Conservation (phyloP, 2,329 filamentous ascomycete genomes). For the Sporothrix euskadiensis region DNA sequence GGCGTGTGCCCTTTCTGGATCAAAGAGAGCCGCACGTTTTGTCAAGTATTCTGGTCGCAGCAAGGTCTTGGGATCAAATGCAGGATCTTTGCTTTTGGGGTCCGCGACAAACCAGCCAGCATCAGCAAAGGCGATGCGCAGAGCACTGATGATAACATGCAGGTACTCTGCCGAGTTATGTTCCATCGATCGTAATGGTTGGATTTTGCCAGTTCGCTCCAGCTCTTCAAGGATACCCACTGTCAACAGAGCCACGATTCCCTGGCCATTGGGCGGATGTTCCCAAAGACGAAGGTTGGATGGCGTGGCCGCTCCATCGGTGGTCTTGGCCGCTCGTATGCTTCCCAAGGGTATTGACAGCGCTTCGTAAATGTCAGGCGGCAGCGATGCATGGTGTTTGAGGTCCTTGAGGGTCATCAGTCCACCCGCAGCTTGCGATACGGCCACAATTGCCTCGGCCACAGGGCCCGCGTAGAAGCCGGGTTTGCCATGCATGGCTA, state of each 20-base stretch:
- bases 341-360: slow-evolving; percentile 75
- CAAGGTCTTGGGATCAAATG: slow-evolving; percentile 43
- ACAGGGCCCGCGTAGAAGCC: slow-evolving; percentile 87
- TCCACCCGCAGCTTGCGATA: slow-evolving; percentile 71
- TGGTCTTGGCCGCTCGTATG: slow-evolving; percentile 71
- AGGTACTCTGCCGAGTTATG: slow-evolving; percentile 80
- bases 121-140: slow-evolving; percentile 87
- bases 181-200: slow-evolving; percentile 64
- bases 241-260: slow-evolving; percentile 89
- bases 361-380: slow-evolving; percentile 47
- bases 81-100: slow-evolving; percentile 51
- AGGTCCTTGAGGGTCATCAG: slow-evolving; percentile 77
- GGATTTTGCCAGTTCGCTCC: slow-evolving; percentile 72
- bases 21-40: slow-evolving; percentile 61
- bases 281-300: slow-evolving; percentile 80
- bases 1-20: slow-evolving; percentile 63
- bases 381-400: slow-evolving; percentile 61
- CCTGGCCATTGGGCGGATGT: slow-evolving; percentile 92
- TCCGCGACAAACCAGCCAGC: slow-evolving; percentile 87
- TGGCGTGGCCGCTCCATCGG: slow-evolving; percentile 65
- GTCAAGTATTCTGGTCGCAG: slow-evolving; percentile 71
- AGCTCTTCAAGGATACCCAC: slow-evolving; percentile 85
- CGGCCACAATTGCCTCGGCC: slow-evolving; percentile 75
- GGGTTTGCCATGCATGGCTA: slow-evolving; percentile 76
- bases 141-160: slow-evolving; percentile 81